Percentiles rank a stretch among this genome's conserved stretches.
Conservation (phyloP, 2,329 filamentous ascomycete species). For the Aspergillus aculeatinus region DNA sequence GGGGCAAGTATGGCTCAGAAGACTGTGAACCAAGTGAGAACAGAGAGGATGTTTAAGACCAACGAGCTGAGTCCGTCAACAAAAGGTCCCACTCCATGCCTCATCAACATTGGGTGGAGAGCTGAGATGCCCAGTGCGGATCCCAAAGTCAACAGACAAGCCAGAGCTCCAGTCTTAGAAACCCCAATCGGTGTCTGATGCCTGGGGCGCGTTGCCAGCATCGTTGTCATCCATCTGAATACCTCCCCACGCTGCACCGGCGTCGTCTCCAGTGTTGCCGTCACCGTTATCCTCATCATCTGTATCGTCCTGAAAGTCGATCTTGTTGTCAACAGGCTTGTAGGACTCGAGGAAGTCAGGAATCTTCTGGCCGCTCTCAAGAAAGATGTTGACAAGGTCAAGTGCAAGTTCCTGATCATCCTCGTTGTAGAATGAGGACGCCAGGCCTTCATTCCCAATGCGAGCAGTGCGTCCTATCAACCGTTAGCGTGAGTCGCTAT, state of each 20-base stretch:
- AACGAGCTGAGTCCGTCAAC: not conserved
- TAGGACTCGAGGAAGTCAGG: conserved; percentile 76
- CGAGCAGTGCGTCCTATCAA: conserved; percentile 79
- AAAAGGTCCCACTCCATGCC: not conserved
- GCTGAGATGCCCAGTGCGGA: not conserved
- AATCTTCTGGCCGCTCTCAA: conserved; percentile 75
- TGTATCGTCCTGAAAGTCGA: conserved; percentile 56
- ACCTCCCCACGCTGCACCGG: conserved; percentile 17
- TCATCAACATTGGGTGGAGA: not conserved
- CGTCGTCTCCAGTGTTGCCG: conserved; percentile 15
- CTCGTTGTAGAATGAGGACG: conserved; percentile 80
- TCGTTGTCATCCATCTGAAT: conserved; percentile 11
- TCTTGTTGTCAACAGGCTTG: conserved; percentile 40
- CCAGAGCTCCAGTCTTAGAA: not conserved
- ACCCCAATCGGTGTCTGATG: not conserved
- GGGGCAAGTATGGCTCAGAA: not conserved
- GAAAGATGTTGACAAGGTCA: conserved; percentile 73
- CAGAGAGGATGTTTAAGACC: not conserved
- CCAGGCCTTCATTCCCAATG: conserved; percentile 82
- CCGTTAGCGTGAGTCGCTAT: not conserved
- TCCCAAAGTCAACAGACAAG: not conserved
- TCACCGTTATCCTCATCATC: conserved; percentile 42
- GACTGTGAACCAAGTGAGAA: not conserved
- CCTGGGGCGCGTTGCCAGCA: not conserved
- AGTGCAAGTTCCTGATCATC: conserved; percentile 73